Base-by-base conservation (phyloP, 164 flowering plant genomes). In the Akebia trifoliata region DNA sequence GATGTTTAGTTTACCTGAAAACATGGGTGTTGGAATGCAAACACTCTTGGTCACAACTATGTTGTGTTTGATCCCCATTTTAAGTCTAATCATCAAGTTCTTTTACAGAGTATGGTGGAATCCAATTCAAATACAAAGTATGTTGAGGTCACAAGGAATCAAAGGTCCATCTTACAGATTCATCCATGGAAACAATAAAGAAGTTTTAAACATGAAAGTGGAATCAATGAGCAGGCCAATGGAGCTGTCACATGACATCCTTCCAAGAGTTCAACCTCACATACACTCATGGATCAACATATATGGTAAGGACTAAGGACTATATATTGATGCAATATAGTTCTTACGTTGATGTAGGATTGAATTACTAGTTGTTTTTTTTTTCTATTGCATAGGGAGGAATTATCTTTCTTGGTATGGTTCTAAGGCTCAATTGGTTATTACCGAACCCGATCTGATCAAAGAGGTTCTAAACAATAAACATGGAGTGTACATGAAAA, bases 381-480 rank as follows among this genome's bases (percentile, higher is more conserved):
- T n/a, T n/a, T n/a, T n/a, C n/a, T n/a, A n/a, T 0, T 0, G 3
- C 0, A 8, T 53, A 77, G 77, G 78, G 26, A 54, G 0, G 43
- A 69, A 46, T 14, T 66, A 48, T 53, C 63, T 77, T 29, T 21
- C 20, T 20, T 77, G 77, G 78, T 0, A 12, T 57, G 79, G 76
- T 28, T 47, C 69, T 40, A 34, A 35, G 52, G 56, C 75, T 26
- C 65, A 57, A 25, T 36, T 74, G 32, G 24, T 59, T 1, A 25
- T 72, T 4, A 50, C 69, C 0, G 79, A 75, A 10, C 60, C 75
- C 0, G 79, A 67, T 17, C 20, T 70, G 39, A 37, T 75, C 20
- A 72, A 66, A 54, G 74, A 73, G 56, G 30, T 78, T 10, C 32
- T 74, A 31, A 62, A 43, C 60, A n/a, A n/a, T n/a, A n/a, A n/a